Evolutionary conservation across 805 yeast species (phyloP), one percentile per base, ranked within the genome.

Genomic region (Candida boleticola): DNA sequence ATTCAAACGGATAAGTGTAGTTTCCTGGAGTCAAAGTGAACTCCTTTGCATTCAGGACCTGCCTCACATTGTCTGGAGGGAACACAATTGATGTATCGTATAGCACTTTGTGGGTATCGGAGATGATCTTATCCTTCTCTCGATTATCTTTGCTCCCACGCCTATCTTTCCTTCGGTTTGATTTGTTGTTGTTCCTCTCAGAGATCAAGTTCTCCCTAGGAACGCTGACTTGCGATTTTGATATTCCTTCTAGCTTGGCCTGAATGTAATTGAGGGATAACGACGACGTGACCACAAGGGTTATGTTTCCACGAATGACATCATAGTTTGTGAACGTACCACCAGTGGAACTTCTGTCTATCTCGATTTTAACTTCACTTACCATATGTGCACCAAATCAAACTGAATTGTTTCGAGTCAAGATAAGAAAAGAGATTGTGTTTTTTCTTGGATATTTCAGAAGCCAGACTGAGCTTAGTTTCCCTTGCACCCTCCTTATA

Each of bases 231-330:
- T 55, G 58, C 0, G 80, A 60, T 29, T 53, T 55, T 9, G 79
- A 57, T 1, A 73, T 55, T 1, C 82, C 84, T 49, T 76, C 76
- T 13, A 78, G 58, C 49, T 78, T 77, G 34, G 77, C 80, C 45
- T 72, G 76, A 29, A 79, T 71, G 46, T 64, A 64, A 30, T 68
- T 68, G 29, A 79, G 57, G 1, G 74, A 52, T n/a, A 74, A 60
- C 9, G 77, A 66, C 2, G 66, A 55, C 7, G 68, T 57, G 5
- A 68, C 73, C 13, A 57, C 58, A 40, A 77, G 57, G 11, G 51
- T 48, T 1, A 77, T 72, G 3, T 43, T 48, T 0, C 82, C 82
- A 27, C 55, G 42, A 9, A 77, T 56, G 5, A 57, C 53, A 43
- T 77, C 82, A 44, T 67, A 53, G 45, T 73, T 75, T 26, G 80